Percentiles rank a stretch among this genome's conserved stretches.
phyloP scores from a whole-genome alignment of 306 rosid species.

The Dryas octopetala region DNA sequence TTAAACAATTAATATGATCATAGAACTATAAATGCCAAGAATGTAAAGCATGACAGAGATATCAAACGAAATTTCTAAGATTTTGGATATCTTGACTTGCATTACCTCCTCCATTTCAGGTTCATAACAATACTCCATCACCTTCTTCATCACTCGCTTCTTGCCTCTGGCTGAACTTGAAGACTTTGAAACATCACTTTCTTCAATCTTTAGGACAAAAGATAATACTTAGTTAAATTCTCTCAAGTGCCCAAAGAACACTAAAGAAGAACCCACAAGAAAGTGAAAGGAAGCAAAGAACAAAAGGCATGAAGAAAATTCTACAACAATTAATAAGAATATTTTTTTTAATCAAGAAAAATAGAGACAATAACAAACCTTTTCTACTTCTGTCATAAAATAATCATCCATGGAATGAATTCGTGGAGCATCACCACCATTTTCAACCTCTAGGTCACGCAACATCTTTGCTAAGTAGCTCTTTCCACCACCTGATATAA shows the following conservation, averaged over 20 bases:
- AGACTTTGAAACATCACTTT: constrained; percentile 60
- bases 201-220: constrained; percentile 61
- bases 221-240: constrained; percentile 10
- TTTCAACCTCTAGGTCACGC: constrained; percentile 91
- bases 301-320: constrained; percentile 13
- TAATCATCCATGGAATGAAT: constrained; percentile 98
- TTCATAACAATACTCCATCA: constrained; percentile 98
- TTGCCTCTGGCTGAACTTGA: constrained; percentile 73
- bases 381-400: constrained; percentile 96
- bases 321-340: background rate
- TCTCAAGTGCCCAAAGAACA: constrained; percentile 17
- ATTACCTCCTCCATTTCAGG: constrained; percentile 99
- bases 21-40: background rate
- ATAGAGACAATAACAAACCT: constrained; percentile 45
- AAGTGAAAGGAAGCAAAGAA: constrained; percentile 3
- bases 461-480: constrained; percentile 95
- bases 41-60: background rate
- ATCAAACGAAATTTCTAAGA: background rate
- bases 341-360: constrained; percentile 1
- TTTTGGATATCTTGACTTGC: background rate
- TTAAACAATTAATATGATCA: background rate
- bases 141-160: constrained; percentile 68
- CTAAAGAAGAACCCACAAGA: background rate
- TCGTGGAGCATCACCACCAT: constrained; percentile 86
- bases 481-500: constrained; percentile 83